These are phyloP conservation scores for Karstenula rhodostoma DNA, from an alignment of 2,329 filamentous ascomycete genomes.

Conservation along the genomic window DNA sequence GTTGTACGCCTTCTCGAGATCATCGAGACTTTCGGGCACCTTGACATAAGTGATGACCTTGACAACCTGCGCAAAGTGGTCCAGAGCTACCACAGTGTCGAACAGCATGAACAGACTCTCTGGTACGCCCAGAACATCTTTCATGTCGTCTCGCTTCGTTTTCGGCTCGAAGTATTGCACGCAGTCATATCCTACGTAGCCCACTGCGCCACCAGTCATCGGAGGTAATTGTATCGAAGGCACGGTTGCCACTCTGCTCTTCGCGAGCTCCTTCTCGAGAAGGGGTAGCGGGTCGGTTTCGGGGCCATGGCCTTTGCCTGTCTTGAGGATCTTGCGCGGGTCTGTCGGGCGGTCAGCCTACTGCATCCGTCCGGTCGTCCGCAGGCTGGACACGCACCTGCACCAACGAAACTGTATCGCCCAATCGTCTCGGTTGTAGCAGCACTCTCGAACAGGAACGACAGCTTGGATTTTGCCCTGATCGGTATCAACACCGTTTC, in stretches of 20 bases:
- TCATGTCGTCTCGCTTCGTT: conserved; percentile 84
- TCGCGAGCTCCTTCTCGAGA: conserved; percentile 80
- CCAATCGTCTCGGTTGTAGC: conserved; percentile 91
- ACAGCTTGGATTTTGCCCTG: conserved; percentile 74
- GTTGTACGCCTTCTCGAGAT: conserved; percentile 74
- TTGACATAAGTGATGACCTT: conserved; percentile 92
- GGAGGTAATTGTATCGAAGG: conserved; percentile 84
- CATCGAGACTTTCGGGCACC: conserved; percentile 62
- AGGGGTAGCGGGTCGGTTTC: conserved; percentile 83
- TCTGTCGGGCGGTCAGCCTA: conserved; percentile 50
- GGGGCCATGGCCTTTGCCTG: conserved; percentile 85
- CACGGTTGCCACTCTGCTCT: conserved; percentile 81
- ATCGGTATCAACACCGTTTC: neutral
- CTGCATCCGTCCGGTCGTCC: neutral
- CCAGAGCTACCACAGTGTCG: conserved; percentile 92
- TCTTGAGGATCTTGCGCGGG: conserved; percentile 80
- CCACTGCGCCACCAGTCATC: conserved; percentile 89
- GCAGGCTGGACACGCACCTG: conserved; percentile 61
- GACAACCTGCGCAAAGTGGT: conserved; percentile 91
- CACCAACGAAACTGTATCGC: conserved; percentile 93
- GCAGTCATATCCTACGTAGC: conserved; percentile 97
- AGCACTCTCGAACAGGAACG: conserved; percentile 95
- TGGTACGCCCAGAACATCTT: conserved; percentile 87
- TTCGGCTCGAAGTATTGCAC: conserved; percentile 98
- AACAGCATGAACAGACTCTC: conserved; percentile 98